Evolutionary conservation across 1,139 yeast genomes (phyloP), one percentile per base, ranked within the genome.

Genomic region (Nakaseomyces glabratus): DNA sequence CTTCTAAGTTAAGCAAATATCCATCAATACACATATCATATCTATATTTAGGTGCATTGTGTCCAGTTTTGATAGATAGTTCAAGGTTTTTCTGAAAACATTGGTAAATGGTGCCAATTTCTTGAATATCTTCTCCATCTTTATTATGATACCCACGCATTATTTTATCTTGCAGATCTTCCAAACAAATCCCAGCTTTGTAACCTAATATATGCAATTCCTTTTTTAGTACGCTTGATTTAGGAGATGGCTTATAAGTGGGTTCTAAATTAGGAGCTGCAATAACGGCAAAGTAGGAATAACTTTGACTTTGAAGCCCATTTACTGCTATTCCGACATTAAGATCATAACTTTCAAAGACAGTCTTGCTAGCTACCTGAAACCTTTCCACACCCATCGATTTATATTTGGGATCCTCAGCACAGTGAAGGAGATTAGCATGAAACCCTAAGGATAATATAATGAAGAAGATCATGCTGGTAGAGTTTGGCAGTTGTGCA

Each of bases 361-460:
- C 71, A 11, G 64, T 57, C 24, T 52, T 51, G 0, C 90, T 93
- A 0, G 95, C 95, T 35, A 73, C 60, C 41, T 68, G 64, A 56
- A 86, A 86, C 39, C 95, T 61, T 28, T 72, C 73, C 5, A 67
- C 48, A 0, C 95, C 95, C 42, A 68, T 64, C 35, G 66, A 64
- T 24, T 86, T 63, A 51, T 79, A 60, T 47, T 78, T 81, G 0
- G 79, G 76, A 1, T 77, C 67, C 46, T 84, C 93, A 6, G 34
- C 38, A 82, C 76, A 51, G 72, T 90, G 90, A 2, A 86, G 90
- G 36, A 86, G 58, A 3, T 88, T 71, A 1, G 95, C 88, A 57
- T 86, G 96, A 44, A 84, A 72, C 1, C 78, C 93, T 85, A 94
- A 78, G 0, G 95, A 82, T 0, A 76, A 64, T 2, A 85, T 93